Evolutionary conservation across 2,329 filamentous ascomycete genomes (phyloP).

Genomic region (Ploettnerulaceae sp.): DNA sequence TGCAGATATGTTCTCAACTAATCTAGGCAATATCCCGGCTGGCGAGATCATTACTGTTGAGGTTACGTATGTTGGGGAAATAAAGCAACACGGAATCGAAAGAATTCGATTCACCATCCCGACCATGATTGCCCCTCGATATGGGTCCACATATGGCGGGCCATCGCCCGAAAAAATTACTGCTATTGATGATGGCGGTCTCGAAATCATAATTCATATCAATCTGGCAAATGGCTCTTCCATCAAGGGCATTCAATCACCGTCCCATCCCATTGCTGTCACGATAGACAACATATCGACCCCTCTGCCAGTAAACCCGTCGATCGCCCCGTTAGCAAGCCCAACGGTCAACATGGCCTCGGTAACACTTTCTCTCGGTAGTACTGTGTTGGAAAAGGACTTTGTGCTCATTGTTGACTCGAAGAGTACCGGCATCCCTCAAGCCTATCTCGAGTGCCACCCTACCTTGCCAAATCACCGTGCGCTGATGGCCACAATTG

Average conservation of each 20-base stretch:
- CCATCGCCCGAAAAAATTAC: background rate
- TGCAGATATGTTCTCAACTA: slow-evolving; percentile 63
- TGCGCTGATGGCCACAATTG: slow-evolving; percentile 65
- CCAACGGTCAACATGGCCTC: slow-evolving; percentile 57
- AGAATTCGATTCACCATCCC: slow-evolving; percentile 66
- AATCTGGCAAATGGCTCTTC: slow-evolving; percentile 50
- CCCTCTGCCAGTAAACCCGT: too few species aligned
- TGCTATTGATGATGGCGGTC: slow-evolving; percentile 12
- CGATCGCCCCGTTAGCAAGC: slow-evolving; percentile 38
- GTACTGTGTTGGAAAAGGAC: slow-evolving; percentile 53
- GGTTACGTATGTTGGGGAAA: slow-evolving; percentile 63
- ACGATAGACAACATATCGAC: slow-evolving; percentile 55
- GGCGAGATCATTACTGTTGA: slow-evolving; percentile 52
- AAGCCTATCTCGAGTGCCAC: slow-evolving; percentile 62
- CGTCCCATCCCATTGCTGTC: slow-evolving; percentile 63
- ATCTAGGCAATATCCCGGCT: slow-evolving; percentile 61
- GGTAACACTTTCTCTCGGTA: slow-evolving; percentile 51
- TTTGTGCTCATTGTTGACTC: slow-evolving; percentile 62
- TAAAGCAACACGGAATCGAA: slow-evolving; percentile 67
- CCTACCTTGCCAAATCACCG: slow-evolving; percentile 55
- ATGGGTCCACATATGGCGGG: slow-evolving; percentile 42
- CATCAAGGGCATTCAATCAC: slow-evolving; percentile 60
- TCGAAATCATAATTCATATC: slow-evolving; percentile 52
- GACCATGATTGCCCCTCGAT: slow-evolving; percentile 61
- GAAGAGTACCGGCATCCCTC: slow-evolving; percentile 54